Base-by-base conservation (phyloP, 139 green algal species). In the Zygnema circumcarinatum region DNA sequence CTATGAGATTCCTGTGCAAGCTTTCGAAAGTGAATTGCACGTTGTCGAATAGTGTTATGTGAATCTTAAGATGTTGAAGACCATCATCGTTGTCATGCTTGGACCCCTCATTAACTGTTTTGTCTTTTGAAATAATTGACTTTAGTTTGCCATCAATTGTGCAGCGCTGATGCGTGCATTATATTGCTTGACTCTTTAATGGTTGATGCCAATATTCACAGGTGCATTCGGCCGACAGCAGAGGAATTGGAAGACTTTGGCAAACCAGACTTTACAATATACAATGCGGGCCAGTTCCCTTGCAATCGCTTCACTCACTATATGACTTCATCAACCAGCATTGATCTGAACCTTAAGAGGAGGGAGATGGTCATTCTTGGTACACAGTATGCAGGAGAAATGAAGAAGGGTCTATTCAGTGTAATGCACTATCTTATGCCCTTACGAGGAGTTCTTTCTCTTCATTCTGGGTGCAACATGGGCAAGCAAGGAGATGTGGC, bases 361-460 rank as follows among this genome's bases (percentile, higher is more conserved):
- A 96, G 78, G 41, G 86, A 94, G 67, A 90, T 93, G 84, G 89
- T 94, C 38, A 95, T 97, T 74, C 68, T 96, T 89, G 95, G 96
- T 22, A 98, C 95, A 0, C 84, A 95, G 84, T 99, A 91, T 33
- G 67, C 87, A 7, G 96, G 96, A 1, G 96, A 98, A 91, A 98
- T 98, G 94, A 98, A 98, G 92, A 98, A 98, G 92, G 95, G 94
- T n/a, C 85, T 97, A 36, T 95, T 95, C 88, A 91, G 90, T 21
- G 78, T 96, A n/a, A 96, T 98, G 93, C 94, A 98, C 90, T 98
- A 98, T 92, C 89, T 96, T 31, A 96, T 98, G 94, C 96, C 96
- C 72, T 87, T 39, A 29, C 31, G 76, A 20, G 93, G 93, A 88
- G 94, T 96, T 41, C 92, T 98, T 42, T 95, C 95, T 1, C 93